Evolutionary conservation across 352 stramenopile genomes (phyloP).

Genomic region (Globisporangium rhizosaccharum): DNA sequence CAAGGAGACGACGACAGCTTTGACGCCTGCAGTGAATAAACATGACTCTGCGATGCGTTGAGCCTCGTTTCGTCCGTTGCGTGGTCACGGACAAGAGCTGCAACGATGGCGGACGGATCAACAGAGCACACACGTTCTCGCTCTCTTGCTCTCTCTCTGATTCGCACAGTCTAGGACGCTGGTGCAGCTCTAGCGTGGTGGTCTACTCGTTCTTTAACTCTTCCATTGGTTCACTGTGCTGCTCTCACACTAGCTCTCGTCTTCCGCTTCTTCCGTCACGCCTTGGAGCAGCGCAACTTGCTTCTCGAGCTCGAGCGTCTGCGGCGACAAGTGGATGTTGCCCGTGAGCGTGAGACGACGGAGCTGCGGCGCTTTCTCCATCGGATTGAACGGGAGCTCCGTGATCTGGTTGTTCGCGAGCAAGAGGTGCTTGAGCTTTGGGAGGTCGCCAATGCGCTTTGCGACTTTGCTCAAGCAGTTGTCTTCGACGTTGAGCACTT

Average conservation of each 20-base stretch:
- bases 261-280: conserved; percentile 53
- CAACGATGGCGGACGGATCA: too few species aligned
- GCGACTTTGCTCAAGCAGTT: conserved; percentile 80
- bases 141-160: too few species aligned
- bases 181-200: too few species aligned
- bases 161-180: too few species aligned
- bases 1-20: background rate
- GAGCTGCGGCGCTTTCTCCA: conserved; percentile 61
- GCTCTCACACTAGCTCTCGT: too few species aligned
- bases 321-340: conserved; percentile 64
- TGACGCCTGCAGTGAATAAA: background rate
- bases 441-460: conserved; percentile 78
- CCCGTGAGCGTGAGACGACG: conserved; percentile 76
- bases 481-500: conserved; percentile 83
- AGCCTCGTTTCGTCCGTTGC: too few species aligned
- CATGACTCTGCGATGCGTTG: too few species aligned
- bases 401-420: conserved; percentile 82
- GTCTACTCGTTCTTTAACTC: too few species aligned
- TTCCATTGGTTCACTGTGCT: background rate
- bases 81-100: too few species aligned
- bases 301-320: conserved; percentile 61
- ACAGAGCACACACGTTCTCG: too few species aligned
- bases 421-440: conserved; percentile 73
- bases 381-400: conserved; percentile 73
- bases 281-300: conserved; percentile 44